These are phyloP conservation scores for Sinapis alba DNA, from an alignment of 441 rosid genomes.

Conservation along the genomic window DNA sequence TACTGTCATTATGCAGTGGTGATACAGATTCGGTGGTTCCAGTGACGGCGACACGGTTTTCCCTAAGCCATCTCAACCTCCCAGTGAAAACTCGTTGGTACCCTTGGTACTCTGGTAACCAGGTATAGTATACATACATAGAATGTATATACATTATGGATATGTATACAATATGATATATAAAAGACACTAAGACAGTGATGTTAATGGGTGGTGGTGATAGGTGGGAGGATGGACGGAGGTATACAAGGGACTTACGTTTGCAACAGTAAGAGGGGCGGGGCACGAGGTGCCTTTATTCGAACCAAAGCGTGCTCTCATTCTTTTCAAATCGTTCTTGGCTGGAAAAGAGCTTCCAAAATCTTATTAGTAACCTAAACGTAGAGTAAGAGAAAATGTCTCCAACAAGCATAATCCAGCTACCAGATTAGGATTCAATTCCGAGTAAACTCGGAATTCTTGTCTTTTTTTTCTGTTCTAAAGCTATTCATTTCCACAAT, in stretches of 20 bases:
- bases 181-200: too few relatives aligned
- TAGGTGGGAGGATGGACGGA: slow-evolving; percentile 91
- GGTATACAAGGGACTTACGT: slow-evolving; percentile 67
- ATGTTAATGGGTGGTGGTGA: neutral
- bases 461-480: neutral
- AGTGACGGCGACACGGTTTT: slow-evolving; percentile 75
- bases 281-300: slow-evolving; percentile 83
- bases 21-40: slow-evolving; percentile 83
- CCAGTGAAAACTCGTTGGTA: slow-evolving; percentile 65
- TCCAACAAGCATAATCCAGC: slow-evolving; percentile 17
- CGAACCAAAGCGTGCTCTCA: slow-evolving; percentile 61
- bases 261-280: slow-evolving; percentile 83
- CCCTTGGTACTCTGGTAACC: slow-evolving; percentile 73
- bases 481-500: slow-evolving; percentile 32
- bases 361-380: slow-evolving; percentile 34
- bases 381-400: slow-evolving; percentile 15
- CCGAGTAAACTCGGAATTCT: slow-evolving; percentile 15
- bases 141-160: neutral
- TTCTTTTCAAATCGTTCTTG: slow-evolving; percentile 68
- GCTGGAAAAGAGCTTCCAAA: slow-evolving; percentile 60
- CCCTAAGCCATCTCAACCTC: slow-evolving; percentile 68
- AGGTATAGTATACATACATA: slow-evolving; percentile 41
- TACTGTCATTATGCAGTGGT: slow-evolving; percentile 52
- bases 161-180: too few relatives aligned
- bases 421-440: slow-evolving; percentile 24